These are phyloP conservation scores for Didymellaceae sp. DNA, from an alignment of 2,329 filamentous ascomycete genomes.

Conservation along the genomic window DNA sequence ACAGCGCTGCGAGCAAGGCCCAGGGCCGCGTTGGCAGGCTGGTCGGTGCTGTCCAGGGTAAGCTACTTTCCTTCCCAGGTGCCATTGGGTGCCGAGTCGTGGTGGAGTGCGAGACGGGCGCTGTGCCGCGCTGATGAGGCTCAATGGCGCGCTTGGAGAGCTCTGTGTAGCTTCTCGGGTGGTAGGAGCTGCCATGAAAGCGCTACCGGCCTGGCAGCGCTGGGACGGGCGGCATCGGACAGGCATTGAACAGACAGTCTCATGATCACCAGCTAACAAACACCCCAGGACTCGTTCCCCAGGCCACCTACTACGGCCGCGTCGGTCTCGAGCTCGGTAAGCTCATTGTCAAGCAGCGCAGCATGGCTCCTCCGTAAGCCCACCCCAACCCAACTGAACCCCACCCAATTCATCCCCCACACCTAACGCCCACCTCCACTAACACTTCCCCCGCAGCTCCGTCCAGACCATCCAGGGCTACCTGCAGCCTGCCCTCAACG, in stretches of 20 bases:
- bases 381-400: background rate
- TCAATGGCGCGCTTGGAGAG: constrained; percentile 27
- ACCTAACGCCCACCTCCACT: constrained; percentile 3
- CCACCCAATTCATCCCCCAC: background rate
- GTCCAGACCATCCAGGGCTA: constrained; percentile 84
- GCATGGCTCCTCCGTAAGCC: constrained; percentile 93
- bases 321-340: constrained; percentile 87
- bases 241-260: background rate
- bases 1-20: constrained; percentile 79
- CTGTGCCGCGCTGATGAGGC: background rate
- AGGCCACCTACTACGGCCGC: constrained; percentile 88
- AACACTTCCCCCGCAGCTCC: constrained; percentile 62
- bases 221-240: no score
- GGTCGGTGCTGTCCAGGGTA: constrained; percentile 85
- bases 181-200: background rate
- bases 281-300: constrained; percentile 77
- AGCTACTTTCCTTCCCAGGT: constrained; percentile 49
- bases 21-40: constrained; percentile 83
- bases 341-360: constrained; percentile 84
- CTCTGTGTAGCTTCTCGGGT: constrained; percentile 17
- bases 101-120: background rate
- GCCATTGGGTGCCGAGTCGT: constrained; percentile 17
- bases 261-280: constrained; percentile 21
- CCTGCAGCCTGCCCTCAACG: constrained; percentile 77
- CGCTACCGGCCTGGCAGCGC: background rate